These are phyloP conservation scores for Lecanicillium sp. DNA, from an alignment of 2,329 filamentous ascomycete genomes.

Conservation along the genomic window DNA sequence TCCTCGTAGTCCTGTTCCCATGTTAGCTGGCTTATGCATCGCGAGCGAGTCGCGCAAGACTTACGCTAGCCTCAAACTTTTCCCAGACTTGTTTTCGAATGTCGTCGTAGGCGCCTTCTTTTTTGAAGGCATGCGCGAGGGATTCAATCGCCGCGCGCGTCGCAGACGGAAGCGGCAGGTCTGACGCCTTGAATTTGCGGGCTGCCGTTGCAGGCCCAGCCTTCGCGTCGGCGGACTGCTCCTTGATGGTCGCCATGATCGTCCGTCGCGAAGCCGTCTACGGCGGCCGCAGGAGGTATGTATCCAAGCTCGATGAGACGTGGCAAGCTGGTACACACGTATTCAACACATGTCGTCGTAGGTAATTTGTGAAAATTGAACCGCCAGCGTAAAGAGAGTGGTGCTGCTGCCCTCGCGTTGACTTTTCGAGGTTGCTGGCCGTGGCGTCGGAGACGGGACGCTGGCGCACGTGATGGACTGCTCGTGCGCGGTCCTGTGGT, in stretches of 20 bases:
- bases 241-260: constrained; percentile 2
- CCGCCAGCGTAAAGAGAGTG: too few relatives aligned
- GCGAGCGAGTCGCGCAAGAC: constrained; percentile 14
- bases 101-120: constrained; percentile 75
- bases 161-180: constrained; percentile 66
- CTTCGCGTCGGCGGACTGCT: background rate
- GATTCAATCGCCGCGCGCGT: constrained; percentile 67
- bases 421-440: too few relatives aligned
- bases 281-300: background rate
- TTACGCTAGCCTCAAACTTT: constrained; percentile 63
- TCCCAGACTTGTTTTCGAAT: constrained; percentile 72
- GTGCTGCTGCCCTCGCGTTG: too few relatives aligned
- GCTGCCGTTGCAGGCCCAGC: constrained; percentile 10
- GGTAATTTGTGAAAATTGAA: too few relatives aligned
- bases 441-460: too few relatives aligned
- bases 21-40: background rate
- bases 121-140: constrained; percentile 75
- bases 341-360: too few relatives aligned
- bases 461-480: too few relatives aligned
- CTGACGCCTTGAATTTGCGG: constrained; percentile 62
- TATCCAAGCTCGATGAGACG: background rate
- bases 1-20: constrained; percentile 56
- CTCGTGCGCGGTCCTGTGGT: too few relatives aligned
- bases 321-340: background rate
- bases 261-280: background rate